Evolutionary conservation across 306 rosid genomes (phyloP).

Genomic region (Pueraria montana): DNA sequence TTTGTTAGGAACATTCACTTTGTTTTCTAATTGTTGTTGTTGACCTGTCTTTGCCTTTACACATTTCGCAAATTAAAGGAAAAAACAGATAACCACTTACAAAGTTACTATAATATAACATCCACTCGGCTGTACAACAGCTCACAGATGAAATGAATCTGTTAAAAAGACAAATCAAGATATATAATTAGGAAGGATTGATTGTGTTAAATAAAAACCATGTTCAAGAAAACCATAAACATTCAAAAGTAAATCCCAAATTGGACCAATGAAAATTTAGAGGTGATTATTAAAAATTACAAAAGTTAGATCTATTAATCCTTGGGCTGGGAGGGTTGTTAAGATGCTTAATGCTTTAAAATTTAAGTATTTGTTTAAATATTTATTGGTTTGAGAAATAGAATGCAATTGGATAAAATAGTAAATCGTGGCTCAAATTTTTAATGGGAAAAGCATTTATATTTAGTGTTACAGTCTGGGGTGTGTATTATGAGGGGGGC

Average conservation of each 20-base stretch:
- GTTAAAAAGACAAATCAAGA: neutral
- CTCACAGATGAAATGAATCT: neutral
- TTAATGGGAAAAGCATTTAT: no score
- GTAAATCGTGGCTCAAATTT: neutral
- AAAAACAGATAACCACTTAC: neutral
- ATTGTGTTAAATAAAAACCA: no score
- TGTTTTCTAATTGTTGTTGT: slow-evolving; percentile 9
- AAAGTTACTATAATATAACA: neutral
- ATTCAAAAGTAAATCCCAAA: neutral
- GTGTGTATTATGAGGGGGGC: no score
- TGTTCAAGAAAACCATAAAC: neutral
- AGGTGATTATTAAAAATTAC: neutral
- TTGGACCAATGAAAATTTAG: neutral
- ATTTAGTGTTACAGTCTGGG: no score
- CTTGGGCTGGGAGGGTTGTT: neutral
- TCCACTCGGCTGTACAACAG: neutral
- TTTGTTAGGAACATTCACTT: slow-evolving; percentile 45
- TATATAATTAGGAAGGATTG: neutral
- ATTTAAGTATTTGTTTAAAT: no score
- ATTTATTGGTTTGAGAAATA: no score
- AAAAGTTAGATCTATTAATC: neutral
- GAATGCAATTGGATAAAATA: neutral
- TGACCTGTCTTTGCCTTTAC: slow-evolving; percentile 1
- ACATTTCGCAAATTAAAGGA: neutral
- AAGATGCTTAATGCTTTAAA: neutral